Percentiles rank a stretch among this genome's conserved stretches.
Evolutionary conservation across 2,329 filamentous ascomycete genomes (phyloP).

Genomic region (Colletotrichum simmondsii): DNA sequence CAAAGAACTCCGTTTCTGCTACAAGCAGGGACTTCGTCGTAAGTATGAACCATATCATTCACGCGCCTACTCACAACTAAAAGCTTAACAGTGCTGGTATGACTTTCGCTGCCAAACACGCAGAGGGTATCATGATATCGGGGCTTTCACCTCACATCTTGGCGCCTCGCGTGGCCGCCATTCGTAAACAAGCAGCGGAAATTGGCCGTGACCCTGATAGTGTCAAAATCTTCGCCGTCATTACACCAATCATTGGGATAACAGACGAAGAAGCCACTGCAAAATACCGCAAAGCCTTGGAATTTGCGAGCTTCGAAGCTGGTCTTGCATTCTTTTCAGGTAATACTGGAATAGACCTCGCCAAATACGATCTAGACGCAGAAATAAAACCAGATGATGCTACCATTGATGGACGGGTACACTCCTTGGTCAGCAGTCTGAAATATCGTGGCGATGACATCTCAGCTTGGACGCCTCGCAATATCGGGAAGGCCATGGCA

Average conservation of each 20-base stretch:
- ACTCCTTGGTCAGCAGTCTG: not conserved
- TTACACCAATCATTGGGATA: not conserved
- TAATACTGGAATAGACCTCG: not conserved
- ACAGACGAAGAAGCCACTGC: not conserved
- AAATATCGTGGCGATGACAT: not conserved
- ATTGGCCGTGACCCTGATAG: not conserved
- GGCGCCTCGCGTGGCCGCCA: not conserved
- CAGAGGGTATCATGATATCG: not conserved
- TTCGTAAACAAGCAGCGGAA: not conserved
- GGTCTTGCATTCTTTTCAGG: not conserved
- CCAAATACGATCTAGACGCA: not conserved
- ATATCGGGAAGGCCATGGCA: not conserved
- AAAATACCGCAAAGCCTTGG: not conserved
- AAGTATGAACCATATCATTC: too few species aligned
- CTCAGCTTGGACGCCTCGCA: not conserved
- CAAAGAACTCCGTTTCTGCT: not conserved
- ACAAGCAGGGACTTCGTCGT: not conserved
- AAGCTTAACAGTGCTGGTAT: not conserved
- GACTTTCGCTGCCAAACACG: not conserved
- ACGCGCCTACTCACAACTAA: too few species aligned
- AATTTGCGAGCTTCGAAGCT: not conserved
- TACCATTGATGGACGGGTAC: not conserved
- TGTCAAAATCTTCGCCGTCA: not conserved
- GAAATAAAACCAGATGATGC: not conserved
- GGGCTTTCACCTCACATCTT: not conserved